Conservation (phyloP, 1,284 basidiomycete genomes). For the Hypsizygus ulmarius region DNA sequence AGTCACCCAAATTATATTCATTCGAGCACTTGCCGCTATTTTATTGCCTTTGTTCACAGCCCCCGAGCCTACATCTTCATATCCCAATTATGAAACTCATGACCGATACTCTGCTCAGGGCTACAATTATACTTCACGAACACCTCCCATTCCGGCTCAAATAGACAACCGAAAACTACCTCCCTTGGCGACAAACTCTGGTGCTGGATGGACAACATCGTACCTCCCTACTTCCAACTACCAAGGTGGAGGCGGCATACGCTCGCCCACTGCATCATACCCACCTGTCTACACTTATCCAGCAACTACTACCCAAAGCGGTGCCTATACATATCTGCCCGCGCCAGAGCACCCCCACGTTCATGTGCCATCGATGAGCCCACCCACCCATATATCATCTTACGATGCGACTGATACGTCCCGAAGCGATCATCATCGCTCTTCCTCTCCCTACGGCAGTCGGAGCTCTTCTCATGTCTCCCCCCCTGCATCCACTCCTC, state of each 20-base stretch:
- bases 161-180: conserved; percentile 38
- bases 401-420: conserved; percentile 30
- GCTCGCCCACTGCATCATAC: conserved; percentile 57
- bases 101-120: conserved; percentile 56
- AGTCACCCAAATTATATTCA: conserved; percentile 24
- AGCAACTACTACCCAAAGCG: conserved; percentile 26
- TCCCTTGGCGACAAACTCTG: conserved; percentile 33
- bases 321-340: conserved; percentile 39
- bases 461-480: conserved; percentile 31
- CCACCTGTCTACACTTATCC: conserved; percentile 43
- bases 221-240: conserved; percentile 37
- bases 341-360: conserved; percentile 26
- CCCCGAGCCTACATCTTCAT: conserved; percentile 43
- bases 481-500: conserved; percentile 25
- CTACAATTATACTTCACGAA: conserved; percentile 50
- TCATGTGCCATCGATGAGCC: conserved; percentile 30
- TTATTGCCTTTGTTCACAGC: conserved; percentile 35
- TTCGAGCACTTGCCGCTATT: conserved; percentile 25
- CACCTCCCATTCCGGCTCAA: conserved; percentile 41
- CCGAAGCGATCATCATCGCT: conserved; percentile 35
- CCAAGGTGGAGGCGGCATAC: conserved; percentile 37
- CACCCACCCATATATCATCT: conserved; percentile 25
- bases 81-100: conserved; percentile 50
- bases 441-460: conserved; percentile 39
- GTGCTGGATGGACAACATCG: conserved; percentile 41